phyloP scores from a whole-genome alignment of 1,284 basidiomycete genomes.

The Pseudozyma hubeiensis region DNA sequence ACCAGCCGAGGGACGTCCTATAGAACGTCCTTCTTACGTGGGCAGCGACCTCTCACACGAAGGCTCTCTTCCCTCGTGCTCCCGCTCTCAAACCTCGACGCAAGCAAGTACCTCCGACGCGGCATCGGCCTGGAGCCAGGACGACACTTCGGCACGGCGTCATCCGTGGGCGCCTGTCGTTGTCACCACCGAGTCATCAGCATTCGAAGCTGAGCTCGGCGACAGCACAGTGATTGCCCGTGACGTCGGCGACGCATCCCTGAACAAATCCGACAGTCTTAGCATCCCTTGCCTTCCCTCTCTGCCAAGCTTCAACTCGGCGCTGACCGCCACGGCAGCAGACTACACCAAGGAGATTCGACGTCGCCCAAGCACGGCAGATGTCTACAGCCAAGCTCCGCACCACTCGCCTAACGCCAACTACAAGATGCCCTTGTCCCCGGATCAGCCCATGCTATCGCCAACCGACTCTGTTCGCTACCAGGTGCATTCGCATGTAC shows the following conservation, averaged over 20 bases:
- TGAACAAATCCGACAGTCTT: conserved; percentile 14
- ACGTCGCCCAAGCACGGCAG: conserved; percentile 44
- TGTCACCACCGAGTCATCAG: neutral
- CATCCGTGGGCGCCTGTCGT: neutral
- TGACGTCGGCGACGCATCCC: neutral
- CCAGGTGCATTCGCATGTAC: conserved; percentile 26
- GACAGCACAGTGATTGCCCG: neutral
- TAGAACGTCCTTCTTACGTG: conserved; percentile 16
- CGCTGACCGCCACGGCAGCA: conserved; percentile 19
- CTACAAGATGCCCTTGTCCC: conserved; percentile 2
- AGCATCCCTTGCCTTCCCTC: conserved; percentile 35
- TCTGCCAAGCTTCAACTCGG: conserved; percentile 32
- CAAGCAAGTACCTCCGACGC: conserved; percentile 26
- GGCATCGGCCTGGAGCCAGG: conserved; percentile 21
- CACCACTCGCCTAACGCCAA: conserved; percentile 17
- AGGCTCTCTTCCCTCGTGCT: conserved; percentile 25
- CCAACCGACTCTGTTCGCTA: conserved; percentile 16
- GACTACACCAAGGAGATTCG: conserved; percentile 5
- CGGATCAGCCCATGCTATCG: conserved; percentile 2
- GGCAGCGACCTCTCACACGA: conserved; percentile 35
- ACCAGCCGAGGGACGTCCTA: neutral
- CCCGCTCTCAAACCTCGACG: conserved; percentile 33
- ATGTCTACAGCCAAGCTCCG: conserved; percentile 32
- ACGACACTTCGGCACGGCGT: conserved; percentile 4
- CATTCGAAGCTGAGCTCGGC: neutral